Evolutionary conservation across 2,329 filamentous ascomycete species (phyloP).

Genomic region (Trichoderma pleuroti): DNA sequence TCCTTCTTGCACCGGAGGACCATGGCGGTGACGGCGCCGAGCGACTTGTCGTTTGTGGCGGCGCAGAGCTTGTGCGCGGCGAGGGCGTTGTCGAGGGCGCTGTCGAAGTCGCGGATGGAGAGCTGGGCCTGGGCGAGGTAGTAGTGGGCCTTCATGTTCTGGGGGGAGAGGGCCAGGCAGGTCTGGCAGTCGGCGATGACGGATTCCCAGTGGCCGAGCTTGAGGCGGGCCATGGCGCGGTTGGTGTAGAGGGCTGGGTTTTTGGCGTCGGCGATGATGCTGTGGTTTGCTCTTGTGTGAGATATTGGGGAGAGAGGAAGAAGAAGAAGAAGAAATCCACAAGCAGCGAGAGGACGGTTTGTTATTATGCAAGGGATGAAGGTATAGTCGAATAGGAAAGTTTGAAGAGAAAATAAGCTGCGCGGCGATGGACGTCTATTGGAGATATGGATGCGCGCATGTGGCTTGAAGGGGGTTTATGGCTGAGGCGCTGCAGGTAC

Average conservation of each 20-base stretch:
- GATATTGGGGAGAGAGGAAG: neutral
- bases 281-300: conserved; percentile 32
- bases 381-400: neutral
- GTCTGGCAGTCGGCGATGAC: conserved; percentile 74
- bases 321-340: neutral
- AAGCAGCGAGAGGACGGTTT: neutral
- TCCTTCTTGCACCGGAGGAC: conserved; percentile 81
- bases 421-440: neutral
- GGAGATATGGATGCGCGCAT: conserved; percentile 1
- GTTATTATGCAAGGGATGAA: neutral
- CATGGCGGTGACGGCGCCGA: conserved; percentile 66
- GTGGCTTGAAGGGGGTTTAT: neutral
- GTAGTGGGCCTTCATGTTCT: conserved; percentile 76
- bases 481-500: too few species aligned
- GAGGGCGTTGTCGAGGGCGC: conserved; percentile 67
- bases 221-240: conserved; percentile 77
- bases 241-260: conserved; percentile 86
- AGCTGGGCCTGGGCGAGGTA: conserved; percentile 82
- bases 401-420: neutral
- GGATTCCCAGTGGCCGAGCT: conserved; percentile 67
- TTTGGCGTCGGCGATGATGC: conserved; percentile 71
- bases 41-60: conserved; percentile 59
- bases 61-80: conserved; percentile 70
- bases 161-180: conserved; percentile 64
- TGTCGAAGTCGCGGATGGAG: conserved; percentile 60